phyloP scores from a whole-genome alignment of 2,329 filamentous ascomycete genomes.

The Annulohypoxylon truncatum region DNA sequence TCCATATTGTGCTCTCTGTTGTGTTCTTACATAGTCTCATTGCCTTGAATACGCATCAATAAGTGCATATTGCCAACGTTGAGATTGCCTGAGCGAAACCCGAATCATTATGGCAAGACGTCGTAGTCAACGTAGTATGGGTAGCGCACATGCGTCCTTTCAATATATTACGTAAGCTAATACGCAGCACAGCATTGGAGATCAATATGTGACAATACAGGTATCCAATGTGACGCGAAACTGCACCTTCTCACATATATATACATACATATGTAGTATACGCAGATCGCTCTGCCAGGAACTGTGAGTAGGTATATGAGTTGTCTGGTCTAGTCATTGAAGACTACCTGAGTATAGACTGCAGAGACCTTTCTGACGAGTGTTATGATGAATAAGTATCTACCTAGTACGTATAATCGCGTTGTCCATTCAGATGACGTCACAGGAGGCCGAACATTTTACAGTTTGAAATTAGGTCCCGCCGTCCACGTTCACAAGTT shows the following conservation, averaged over 20 bases:
- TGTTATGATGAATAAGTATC: neutral
- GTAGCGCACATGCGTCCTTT: constrained; percentile 21
- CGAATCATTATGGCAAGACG: neutral
- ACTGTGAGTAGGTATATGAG: neutral
- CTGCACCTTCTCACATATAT: neutral
- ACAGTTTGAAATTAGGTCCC: neutral
- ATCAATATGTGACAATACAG: no score
- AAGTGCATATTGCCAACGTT: neutral
- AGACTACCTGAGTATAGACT: neutral
- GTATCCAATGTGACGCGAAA: neutral
- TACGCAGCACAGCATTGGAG: neutral
- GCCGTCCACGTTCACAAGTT: constrained; percentile 7
- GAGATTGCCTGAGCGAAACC: neutral
- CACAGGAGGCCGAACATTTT: constrained; percentile 4
- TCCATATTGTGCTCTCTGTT: neutral
- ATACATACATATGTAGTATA: neutral
- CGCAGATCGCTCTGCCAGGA: constrained; percentile 8
- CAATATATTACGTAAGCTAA: constrained; percentile 7
- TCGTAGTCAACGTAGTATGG: constrained; percentile 3
- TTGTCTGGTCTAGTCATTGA: neutral
- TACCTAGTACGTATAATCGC: constrained; percentile 15
- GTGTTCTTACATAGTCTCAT: neutral
- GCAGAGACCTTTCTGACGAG: neutral
- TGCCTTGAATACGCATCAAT: neutral
- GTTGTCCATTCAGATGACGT: constrained; percentile 26